Evolutionary conservation across 2,329 filamentous ascomycete species (phyloP), one percentile per base, ranked within the genome.

Genomic region (Aureobasidium sp.): DNA sequence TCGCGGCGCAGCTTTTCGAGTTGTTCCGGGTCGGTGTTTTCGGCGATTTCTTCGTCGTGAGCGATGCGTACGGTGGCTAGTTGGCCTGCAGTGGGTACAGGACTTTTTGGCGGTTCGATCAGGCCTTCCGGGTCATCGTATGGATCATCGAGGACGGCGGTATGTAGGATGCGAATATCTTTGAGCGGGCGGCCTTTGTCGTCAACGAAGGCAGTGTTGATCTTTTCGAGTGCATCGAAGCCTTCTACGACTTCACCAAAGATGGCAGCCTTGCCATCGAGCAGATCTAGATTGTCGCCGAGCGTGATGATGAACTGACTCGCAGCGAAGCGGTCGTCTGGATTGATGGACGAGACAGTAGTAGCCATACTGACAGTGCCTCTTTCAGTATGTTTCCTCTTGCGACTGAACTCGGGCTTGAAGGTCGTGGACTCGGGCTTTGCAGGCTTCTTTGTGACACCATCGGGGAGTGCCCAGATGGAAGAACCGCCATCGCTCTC

Each of bases 321-420:
- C 9, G 88, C 94, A 0, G 94, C 94, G 51, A 97, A 82, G 38
- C 94, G 90, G 67, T 90, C 89, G 72, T 98, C 94, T 3, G 93
- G 91, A 74, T 98, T 92, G 20, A 87, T 86, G 5, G 90, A 82
- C 13, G 91, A 89, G 1, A 93, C 91, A 23, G 90, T 93, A 0
- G 95, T 98, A n/a, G 95, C 96, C 94, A 98, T 97, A 82, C 95
- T 98, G 68, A 99, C 95, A 18, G 94, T 98, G 64, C 95, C 95
- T 71, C 93, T 90, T 78, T 97, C 93, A 47, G 88, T 82, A 79
- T 99, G 96, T 78, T 96, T 97, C 72, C 97, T 82, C 76, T 95
- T 97, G 8, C 91, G 91, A 71, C 94, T 90, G 73, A 98, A 91
- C 69, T 95, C 88, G n/a, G 94, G 92, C 13, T 89, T 85, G 75